Conservation (phyloP, 257 asterid genomes). For the Fraxinus cuspidata region DNA sequence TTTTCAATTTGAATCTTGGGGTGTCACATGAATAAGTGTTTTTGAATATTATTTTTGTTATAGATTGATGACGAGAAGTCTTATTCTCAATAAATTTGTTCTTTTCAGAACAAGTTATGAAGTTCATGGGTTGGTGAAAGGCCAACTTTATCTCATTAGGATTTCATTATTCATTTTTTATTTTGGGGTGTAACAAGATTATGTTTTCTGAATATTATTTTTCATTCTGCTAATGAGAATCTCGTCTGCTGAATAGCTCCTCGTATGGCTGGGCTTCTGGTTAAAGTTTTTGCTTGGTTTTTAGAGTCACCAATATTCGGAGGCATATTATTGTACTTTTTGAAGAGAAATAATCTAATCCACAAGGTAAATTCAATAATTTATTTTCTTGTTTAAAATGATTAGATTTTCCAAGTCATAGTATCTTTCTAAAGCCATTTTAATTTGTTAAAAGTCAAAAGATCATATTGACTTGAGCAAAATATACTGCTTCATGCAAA, state of each 20-base stretch:
- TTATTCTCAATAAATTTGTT: neutral
- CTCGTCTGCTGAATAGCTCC: constrained; percentile 55
- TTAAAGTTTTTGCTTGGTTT: constrained; percentile 70
- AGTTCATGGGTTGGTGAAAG: neutral
- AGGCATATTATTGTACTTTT: constrained; percentile 52
- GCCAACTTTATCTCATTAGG: neutral
- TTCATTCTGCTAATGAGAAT: neutral
- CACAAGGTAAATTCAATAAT: constrained; percentile 55
- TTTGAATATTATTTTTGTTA: neutral
- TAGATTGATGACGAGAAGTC: neutral
- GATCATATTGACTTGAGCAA: neutral
- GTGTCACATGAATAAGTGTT: no score
- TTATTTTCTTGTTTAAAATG: no score
- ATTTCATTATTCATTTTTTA: no score
- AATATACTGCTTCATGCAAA: neutral
- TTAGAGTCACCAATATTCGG: constrained; percentile 74
- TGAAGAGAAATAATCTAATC: constrained; percentile 70
- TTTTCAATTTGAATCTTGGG: neutral
- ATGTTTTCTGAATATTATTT: no score
- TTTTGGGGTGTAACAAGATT: no score
- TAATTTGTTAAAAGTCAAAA: no score
- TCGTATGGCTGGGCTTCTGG: constrained; percentile 89
- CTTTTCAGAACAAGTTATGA: neutral
- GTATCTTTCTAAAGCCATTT: neutral
- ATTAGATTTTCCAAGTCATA: neutral